Evolutionary conservation across 768 basidiomycete genomes (phyloP).

Genomic region (Gyrodon lividus): DNA sequence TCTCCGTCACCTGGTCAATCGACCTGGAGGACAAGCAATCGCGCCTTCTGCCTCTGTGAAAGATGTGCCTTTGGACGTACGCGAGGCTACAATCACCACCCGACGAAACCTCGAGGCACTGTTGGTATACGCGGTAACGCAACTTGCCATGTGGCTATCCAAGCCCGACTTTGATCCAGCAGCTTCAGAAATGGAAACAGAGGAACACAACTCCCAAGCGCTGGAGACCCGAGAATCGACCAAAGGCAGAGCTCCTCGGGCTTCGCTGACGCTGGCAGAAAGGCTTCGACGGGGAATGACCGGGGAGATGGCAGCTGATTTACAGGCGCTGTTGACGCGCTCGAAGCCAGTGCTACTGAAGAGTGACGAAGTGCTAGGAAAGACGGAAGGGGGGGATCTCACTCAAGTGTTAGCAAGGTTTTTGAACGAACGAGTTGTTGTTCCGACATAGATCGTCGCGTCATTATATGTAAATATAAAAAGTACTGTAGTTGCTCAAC

Average conservation of each 20-base stretch:
- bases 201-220: slow-evolving; percentile 34
- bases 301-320: slow-evolving; percentile 73
- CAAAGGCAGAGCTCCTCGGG: slow-evolving; percentile 43
- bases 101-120: slow-evolving; percentile 66
- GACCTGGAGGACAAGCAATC: slow-evolving; percentile 57
- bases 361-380: slow-evolving; percentile 48
- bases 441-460: slow-evolving; percentile 32
- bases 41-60: slow-evolving; percentile 32
- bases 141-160: slow-evolving; percentile 75
- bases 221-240: slow-evolving; percentile 19
- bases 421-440: slow-evolving; percentile 58
- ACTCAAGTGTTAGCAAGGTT: slow-evolving; percentile 61
- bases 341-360: slow-evolving; percentile 64
- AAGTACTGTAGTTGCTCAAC: slow-evolving; percentile 10
- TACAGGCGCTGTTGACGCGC: slow-evolving; percentile 64
- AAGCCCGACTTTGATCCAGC: slow-evolving; percentile 64
- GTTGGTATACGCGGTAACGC: slow-evolving; percentile 69
- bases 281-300: slow-evolving; percentile 73
- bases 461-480: not conserved
- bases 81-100: slow-evolving; percentile 54
- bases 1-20: slow-evolving; percentile 61
- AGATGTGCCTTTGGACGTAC: slow-evolving; percentile 44
- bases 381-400: slow-evolving; percentile 47
- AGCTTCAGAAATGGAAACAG: slow-evolving; percentile 42
- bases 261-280: slow-evolving; percentile 57